Percentiles rank a stretch among this genome's conserved stretches.
Evolutionary conservation across 2,329 filamentous ascomycete genomes (phyloP).

Genomic region (Cercospora brassicicola): DNA sequence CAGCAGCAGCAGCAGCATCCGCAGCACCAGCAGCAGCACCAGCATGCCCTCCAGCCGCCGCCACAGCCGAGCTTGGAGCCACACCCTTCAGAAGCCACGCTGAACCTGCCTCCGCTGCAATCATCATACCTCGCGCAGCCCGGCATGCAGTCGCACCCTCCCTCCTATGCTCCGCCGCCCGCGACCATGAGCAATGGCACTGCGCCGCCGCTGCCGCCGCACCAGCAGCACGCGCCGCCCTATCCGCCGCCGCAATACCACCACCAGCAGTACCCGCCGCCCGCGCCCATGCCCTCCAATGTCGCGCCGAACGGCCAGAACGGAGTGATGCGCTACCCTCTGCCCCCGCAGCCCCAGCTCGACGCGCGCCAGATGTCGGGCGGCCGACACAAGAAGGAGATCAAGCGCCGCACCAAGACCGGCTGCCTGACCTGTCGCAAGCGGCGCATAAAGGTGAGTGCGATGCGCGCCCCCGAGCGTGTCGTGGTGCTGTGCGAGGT

Average conservation of each 20-base stretch:
- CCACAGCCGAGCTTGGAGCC: conserved; percentile 18
- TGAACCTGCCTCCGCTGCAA: conserved; percentile 32
- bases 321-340: conserved; percentile 51
- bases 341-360: conserved; percentile 48
- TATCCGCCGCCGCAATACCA: conserved; percentile 26
- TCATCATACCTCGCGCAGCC: conserved; percentile 22
- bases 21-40: background rate
- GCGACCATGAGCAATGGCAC: conserved; percentile 24
- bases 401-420: conserved; percentile 65
- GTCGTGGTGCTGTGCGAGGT: conserved; percentile 14
- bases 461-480: conserved; percentile 1
- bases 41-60: conserved; percentile 10
- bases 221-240: conserved; percentile 26
- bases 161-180: conserved; percentile 24
- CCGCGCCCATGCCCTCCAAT: conserved; percentile 14
- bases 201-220: conserved; percentile 21
- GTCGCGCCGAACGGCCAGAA: conserved; percentile 26
- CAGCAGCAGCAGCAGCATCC: background rate
- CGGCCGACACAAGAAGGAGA: conserved; percentile 68
- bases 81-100: conserved; percentile 16
- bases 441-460: conserved; percentile 69
- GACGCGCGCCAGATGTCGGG: conserved; percentile 57
- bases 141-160: conserved; percentile 30
- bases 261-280: conserved; percentile 26
- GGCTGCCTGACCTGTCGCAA: conserved; percentile 59